Conservation (phyloP, 1,284 basidiomycete genomes). For the Rhodotorula mucilaginosa region DNA sequence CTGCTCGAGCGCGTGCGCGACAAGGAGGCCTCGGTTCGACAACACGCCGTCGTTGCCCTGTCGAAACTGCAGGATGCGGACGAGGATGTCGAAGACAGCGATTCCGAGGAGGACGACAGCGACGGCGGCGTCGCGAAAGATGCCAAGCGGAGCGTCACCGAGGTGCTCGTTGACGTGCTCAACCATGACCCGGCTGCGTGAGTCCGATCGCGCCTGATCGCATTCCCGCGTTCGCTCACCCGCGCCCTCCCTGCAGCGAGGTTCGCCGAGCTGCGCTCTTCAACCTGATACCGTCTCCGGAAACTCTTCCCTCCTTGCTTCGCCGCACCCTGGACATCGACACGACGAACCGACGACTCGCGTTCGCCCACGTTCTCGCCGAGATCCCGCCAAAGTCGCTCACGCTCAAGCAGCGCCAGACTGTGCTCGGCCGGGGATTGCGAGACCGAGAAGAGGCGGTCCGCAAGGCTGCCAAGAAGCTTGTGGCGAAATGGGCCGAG, state of each 20-base stretch:
- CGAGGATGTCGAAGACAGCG: slow-evolving; percentile 66
- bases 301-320: slow-evolving; percentile 68
- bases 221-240: background rate
- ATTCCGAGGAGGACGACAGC: slow-evolving; percentile 59
- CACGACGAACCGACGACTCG: slow-evolving; percentile 71
- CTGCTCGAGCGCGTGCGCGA: slow-evolving; percentile 78
- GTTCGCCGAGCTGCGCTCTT: slow-evolving; percentile 83
- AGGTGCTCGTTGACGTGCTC: slow-evolving; percentile 58
- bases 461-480: slow-evolving; percentile 69
- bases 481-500: slow-evolving; percentile 68
- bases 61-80: slow-evolving; percentile 72
- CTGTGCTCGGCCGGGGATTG: slow-evolving; percentile 74
- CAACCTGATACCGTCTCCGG: slow-evolving; percentile 65
- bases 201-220: slow-evolving; percentile 44
- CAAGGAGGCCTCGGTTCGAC: slow-evolving; percentile 78
- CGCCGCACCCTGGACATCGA: slow-evolving; percentile 83
- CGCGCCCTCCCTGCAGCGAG: slow-evolving; percentile 59
- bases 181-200: slow-evolving; percentile 75
- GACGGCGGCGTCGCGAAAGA: slow-evolving; percentile 58
- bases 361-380: slow-evolving; percentile 65
- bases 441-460: slow-evolving; percentile 85
- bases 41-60: slow-evolving; percentile 80
- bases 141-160: slow-evolving; percentile 50
- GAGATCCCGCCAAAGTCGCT: slow-evolving; percentile 65
- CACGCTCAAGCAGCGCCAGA: slow-evolving; percentile 72